Conservation (phyloP, 225 moss, liverwort and hornwort species). For the Physcomitrellopsis africana region DNA sequence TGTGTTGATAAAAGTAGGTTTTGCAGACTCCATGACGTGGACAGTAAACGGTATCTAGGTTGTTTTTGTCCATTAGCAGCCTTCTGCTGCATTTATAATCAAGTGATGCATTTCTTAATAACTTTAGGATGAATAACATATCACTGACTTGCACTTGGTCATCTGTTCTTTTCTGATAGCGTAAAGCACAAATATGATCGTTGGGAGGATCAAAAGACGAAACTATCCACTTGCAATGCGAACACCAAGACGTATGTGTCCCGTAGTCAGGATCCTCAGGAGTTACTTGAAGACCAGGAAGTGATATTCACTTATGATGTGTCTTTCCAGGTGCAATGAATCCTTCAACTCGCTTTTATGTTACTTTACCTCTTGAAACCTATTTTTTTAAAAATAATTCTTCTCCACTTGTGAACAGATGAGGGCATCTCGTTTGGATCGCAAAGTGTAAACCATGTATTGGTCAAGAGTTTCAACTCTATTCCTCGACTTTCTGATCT, state of each 20-base stretch:
- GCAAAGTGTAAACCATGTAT: neutral
- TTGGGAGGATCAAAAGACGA: conserved; percentile 37
- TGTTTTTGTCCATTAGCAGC: neutral
- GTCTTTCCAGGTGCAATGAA: conserved; percentile 42
- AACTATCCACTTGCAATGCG: conserved; percentile 51
- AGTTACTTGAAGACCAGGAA: conserved; percentile 44
- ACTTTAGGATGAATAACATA: neutral
- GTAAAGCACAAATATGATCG: conserved; percentile 56
- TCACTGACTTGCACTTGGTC: neutral
- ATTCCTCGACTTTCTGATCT: neutral
- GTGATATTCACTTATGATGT: conserved; percentile 72
- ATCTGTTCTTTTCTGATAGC: conserved; percentile 26
- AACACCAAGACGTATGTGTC: conserved; percentile 54
- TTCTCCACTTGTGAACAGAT: neutral
- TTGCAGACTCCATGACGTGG: neutral
- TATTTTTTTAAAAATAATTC: neutral
- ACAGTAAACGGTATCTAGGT: neutral
- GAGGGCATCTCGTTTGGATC: neutral
- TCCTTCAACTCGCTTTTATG: neutral
- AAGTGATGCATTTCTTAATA: neutral
- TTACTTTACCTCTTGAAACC: neutral
- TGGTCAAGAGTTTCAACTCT: neutral
- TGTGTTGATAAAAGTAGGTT: neutral
- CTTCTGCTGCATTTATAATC: neutral
- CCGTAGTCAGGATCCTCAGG: conserved; percentile 50